Evolutionary conservation across 2,329 filamentous ascomycete genomes (phyloP), one percentile per base, ranked within the genome.

Genomic region (Verticillium zaregamsianum): DNA sequence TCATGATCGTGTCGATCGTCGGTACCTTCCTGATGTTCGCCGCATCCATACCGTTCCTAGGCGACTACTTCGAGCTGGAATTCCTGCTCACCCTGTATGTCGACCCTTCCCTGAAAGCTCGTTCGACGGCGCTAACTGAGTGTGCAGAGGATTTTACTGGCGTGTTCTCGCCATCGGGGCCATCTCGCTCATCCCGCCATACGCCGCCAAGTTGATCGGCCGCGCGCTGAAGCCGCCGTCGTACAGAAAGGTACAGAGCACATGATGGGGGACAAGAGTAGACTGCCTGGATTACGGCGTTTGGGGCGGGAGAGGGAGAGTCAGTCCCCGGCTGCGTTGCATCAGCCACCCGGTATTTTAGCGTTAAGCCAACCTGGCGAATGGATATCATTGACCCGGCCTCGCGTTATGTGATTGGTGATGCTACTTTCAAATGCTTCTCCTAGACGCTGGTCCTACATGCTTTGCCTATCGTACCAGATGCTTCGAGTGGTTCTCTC

Each of bases 161-260:
- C 88, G 93, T 60, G 90, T 96, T 37, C 79, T 84, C 7, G 92
- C 91, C 39, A 93, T 98, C 60, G 85, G 84, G 49, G 89, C 90
- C 8, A 87, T 97, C 55, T 91, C 91, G 52, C 77, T 98, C 61
- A 84, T 96, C 57, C 95, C 95, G 20, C 91, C 94, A 2, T 97
- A 94, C 78, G 89, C 87, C 59, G 92, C 86, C 23, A 98, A 98
- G 80, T 75, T 96, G 64, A 90, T 97, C 66, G 84, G 90, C 69
- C 84, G 92, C 71, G 92, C 88, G 64, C 89, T 96, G 82, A 93
- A 90, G 77, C 95, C 95, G 65, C 93, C 93, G 23, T 96, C 91
- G 71, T 98, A 97, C 79, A 85, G 95, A 70, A 99, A 99, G 80
- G 93, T 99, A 57, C 89, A 90, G 76, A 89, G 84, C 55, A 55